Evolutionary conservation across 495 filamentous ascomycete species (phyloP).

Genomic region (Talaromyces wortmannii): DNA sequence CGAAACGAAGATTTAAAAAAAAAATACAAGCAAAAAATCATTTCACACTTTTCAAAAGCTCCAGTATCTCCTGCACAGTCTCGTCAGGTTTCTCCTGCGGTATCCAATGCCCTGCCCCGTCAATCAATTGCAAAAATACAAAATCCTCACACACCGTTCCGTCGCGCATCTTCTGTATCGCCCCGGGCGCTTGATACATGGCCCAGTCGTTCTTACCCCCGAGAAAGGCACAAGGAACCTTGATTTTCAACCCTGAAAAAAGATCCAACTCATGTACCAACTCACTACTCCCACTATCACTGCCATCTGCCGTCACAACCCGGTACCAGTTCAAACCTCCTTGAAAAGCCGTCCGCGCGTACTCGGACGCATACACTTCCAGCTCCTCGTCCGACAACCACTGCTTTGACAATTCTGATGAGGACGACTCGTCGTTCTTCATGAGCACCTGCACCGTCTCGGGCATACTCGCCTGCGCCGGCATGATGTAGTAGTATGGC

Average conservation of each 20-base stretch:
- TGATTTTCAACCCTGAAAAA: conserved; percentile 57
- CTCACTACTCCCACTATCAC: conserved; percentile 6
- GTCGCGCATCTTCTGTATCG: conserved; percentile 47
- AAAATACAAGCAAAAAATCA: not conserved
- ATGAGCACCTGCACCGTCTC: not conserved
- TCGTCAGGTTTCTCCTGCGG: conserved; percentile 57
- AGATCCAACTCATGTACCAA: conserved; percentile 44
- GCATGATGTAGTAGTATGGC: conserved; percentile 56
- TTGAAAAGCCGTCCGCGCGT: conserved; percentile 61
- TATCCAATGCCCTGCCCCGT: conserved; percentile 60
- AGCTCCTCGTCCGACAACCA: conserved; percentile 55
- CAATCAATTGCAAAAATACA: conserved; percentile 40
- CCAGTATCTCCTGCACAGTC: conserved; percentile 42
- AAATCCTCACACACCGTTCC: conserved; percentile 43
- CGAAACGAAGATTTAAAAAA: not conserved
- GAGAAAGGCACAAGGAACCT: conserved; percentile 53
- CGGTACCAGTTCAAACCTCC: conserved; percentile 68
- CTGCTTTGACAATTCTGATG: conserved; percentile 10
- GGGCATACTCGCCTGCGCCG: not conserved
- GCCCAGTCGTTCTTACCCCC: conserved; percentile 60
- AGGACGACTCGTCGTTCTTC: not conserved
- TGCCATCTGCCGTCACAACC: conserved; percentile 43
- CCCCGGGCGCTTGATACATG: conserved; percentile 58
- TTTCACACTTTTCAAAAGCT: conserved; percentile 18
- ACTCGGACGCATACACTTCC: conserved; percentile 53